phyloP scores from a whole-genome alignment of 176 grass and related monocot genomes.

The Musa itinerans region DNA sequence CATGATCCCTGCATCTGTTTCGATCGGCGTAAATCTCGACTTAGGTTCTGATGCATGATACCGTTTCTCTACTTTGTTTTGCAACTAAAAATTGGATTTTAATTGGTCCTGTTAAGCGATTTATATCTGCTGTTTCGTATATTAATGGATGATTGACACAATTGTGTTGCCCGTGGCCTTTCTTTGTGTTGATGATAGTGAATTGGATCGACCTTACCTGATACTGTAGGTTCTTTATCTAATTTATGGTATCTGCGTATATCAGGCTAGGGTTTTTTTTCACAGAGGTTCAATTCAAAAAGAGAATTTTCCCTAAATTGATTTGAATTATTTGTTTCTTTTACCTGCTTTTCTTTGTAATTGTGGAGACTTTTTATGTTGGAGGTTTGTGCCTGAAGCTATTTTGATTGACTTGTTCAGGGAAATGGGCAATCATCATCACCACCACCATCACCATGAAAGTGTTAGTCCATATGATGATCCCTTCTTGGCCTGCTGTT shows the following conservation, averaged over 20 bases:
- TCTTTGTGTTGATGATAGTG: background rate
- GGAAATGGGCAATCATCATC: conserved; percentile 5
- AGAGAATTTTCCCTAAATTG: background rate
- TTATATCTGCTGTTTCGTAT: background rate
- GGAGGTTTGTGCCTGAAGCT: background rate
- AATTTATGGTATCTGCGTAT: too few species aligned
- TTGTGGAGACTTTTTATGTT: background rate
- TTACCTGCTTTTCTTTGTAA: background rate
- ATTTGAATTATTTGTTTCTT: background rate
- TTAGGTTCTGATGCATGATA: background rate
- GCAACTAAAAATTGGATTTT: background rate
- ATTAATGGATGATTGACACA: background rate
- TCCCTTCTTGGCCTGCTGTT: conserved; percentile 17
- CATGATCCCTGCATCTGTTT: background rate
- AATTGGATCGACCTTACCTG: background rate
- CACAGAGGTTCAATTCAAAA: background rate
- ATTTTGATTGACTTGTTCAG: background rate
- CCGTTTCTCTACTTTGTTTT: background rate
- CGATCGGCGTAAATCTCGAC: background rate
- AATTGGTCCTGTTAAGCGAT: background rate
- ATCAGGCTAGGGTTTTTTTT: background rate
- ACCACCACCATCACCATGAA: conserved; percentile 7
- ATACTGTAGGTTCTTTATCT: too few species aligned
- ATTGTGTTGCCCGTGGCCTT: background rate
- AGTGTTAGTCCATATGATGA: background rate